Conservation (phyloP, 2,329 filamentous ascomycete genomes). For the Monosporascus ibericus region DNA sequence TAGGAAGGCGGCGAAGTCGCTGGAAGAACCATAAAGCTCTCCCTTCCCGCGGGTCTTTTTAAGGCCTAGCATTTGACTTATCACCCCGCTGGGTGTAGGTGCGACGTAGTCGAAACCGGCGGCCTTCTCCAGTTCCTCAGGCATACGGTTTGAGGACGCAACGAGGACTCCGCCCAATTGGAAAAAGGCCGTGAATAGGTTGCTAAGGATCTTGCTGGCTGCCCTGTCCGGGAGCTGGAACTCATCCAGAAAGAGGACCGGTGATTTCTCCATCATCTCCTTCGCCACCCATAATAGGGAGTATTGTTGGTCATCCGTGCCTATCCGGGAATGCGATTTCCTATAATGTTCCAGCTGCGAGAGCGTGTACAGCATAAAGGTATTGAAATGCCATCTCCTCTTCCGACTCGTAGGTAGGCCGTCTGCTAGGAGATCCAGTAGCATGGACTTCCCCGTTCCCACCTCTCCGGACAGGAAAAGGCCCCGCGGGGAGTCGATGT, state of each 20-base stretch:
- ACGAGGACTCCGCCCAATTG: slow-evolving; percentile 75
- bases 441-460: slow-evolving; percentile 78
- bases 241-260: slow-evolving; percentile 75
- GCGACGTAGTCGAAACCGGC: slow-evolving; percentile 63
- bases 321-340: slow-evolving; percentile 23
- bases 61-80: slow-evolving; percentile 42
- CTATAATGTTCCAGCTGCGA: slow-evolving; percentile 65
- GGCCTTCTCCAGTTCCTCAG: slow-evolving; percentile 72
- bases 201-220: slow-evolving; percentile 71
- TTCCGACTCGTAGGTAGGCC: slow-evolving; percentile 69
- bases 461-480: slow-evolving; percentile 77
- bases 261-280: slow-evolving; percentile 67
- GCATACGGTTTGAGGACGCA: slow-evolving; percentile 77
- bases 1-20: slow-evolving; percentile 71
- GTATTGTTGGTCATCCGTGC: slow-evolving; percentile 44
- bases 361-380: slow-evolving; percentile 75
- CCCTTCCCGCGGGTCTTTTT: slow-evolving; percentile 31
- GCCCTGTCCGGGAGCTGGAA: slow-evolving; percentile 78
- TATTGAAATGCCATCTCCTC: slow-evolving; percentile 75
- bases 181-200: slow-evolving; percentile 74
- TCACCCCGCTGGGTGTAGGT: slow-evolving; percentile 41
- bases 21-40: slow-evolving; percentile 52
- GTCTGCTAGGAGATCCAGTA: slow-evolving; percentile 76
- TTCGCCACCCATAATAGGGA: slow-evolving; percentile 69
- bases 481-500: slow-evolving; percentile 66